Evolutionary conservation across 1,139 yeast genomes (phyloP).

Genomic region (Taphrina betulina): DNA sequence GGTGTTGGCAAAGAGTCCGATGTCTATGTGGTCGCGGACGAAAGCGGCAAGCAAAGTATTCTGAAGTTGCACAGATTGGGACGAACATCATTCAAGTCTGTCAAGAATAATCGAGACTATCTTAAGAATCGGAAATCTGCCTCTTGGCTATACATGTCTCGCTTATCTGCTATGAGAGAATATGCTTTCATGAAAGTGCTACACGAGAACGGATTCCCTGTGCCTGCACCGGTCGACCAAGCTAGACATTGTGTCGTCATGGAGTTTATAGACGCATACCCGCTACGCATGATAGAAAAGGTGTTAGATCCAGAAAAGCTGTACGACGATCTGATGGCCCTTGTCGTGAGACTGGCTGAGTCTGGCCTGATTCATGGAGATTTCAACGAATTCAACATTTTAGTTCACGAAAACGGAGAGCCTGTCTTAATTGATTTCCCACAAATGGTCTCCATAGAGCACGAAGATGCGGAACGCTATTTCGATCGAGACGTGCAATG

Average conservation of each 20-base stretch:
- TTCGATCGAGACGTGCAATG: constrained; percentile 93
- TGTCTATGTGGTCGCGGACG: constrained; percentile 80
- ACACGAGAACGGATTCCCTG: constrained; percentile 71
- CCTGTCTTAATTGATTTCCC: constrained; percentile 96
- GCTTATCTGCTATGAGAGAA: constrained; percentile 89
- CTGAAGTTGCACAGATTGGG: constrained; percentile 91
- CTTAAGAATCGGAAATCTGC: constrained; percentile 64
- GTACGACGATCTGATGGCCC: constrained; percentile 81
- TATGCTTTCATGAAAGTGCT: constrained; percentile 79
- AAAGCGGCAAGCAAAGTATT: constrained; percentile 63
- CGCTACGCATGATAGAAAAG: constrained; percentile 49
- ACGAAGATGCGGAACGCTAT: constrained; percentile 79
- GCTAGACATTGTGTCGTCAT: constrained; percentile 89
- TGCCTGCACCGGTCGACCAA: constrained; percentile 84
- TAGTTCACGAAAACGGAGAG: constrained; percentile 55
- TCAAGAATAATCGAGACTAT: constrained; percentile 90
- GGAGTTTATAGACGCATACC: constrained; percentile 85
- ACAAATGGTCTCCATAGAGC: constrained; percentile 92
- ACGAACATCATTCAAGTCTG: constrained; percentile 86
- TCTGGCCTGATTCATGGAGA: constrained; percentile 95
- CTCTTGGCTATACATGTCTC: constrained; percentile 89
- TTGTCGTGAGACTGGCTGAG: constrained; percentile 77
- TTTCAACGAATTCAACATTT: constrained; percentile 92
- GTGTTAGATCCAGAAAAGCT: constrained; percentile 59
- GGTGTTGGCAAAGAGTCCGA: constrained; percentile 99